Evolutionary conservation across 331 rosid genomes (phyloP).

Genomic region (Malus hybrid): DNA sequence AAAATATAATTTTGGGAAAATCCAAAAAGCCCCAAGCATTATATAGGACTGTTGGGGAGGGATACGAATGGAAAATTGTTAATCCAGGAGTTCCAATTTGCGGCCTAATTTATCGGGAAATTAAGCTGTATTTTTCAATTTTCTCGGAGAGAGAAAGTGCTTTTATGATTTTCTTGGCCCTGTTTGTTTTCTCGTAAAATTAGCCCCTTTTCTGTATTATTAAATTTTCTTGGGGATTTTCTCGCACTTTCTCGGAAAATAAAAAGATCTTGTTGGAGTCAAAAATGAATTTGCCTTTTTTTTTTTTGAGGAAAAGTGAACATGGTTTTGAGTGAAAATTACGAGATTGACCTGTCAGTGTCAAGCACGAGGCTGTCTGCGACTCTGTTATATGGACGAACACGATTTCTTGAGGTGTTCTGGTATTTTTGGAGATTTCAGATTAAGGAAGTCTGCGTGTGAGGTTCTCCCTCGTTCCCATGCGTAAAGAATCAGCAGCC

Average conservation of each 20-base stretch:
- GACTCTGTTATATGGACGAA: not conserved
- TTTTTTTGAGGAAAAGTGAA: not conserved
- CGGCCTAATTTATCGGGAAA: slow-evolving; percentile 14
- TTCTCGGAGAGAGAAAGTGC: slow-evolving; percentile 17
- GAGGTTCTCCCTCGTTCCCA: slow-evolving; percentile 1
- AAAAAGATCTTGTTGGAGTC: not conserved
- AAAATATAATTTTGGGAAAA: too few species aligned
- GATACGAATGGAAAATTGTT: slow-evolving; percentile 3
- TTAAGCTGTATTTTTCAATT: not conserved
- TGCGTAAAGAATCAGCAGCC: not conserved
- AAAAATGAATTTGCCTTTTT: not conserved
- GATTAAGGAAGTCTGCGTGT: slow-evolving; percentile 15
- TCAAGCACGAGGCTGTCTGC: not conserved
- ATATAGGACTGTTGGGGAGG: not conserved
- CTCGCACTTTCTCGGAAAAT: not conserved
- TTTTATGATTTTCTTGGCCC: not conserved
- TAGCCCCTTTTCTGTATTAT: not conserved
- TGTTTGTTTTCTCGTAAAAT: not conserved
- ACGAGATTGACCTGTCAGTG: not conserved
- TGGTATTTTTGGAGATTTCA: not conserved
- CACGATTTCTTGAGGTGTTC: not conserved
- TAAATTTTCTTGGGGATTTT: not conserved
- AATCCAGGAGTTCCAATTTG: not conserved
- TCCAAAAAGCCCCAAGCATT: too few species aligned
- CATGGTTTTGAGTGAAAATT: not conserved